Conservation (phyloP, 1,139 yeast species). For the Magnusiomyces magnusii region DNA sequence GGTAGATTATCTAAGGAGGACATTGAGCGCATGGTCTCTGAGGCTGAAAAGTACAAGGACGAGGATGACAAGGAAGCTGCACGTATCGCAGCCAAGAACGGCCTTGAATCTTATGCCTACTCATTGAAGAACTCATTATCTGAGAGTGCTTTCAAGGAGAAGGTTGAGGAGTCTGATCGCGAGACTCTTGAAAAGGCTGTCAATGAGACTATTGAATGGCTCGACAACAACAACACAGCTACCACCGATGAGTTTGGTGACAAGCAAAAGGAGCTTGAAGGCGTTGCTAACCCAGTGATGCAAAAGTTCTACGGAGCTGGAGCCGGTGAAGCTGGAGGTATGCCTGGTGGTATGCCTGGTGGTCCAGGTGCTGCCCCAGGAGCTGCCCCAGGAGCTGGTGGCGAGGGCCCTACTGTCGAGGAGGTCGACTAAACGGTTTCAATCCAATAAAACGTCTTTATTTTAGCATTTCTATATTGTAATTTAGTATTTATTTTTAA, state of each 20-base stretch:
- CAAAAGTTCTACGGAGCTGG: constrained; percentile 67
- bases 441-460: neutral
- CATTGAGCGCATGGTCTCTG: constrained; percentile 90
- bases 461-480: neutral
- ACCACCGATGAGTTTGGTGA: constrained; percentile 80
- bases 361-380: constrained; percentile 30
- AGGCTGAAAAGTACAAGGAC: constrained; percentile 79
- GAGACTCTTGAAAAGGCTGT: constrained; percentile 75
- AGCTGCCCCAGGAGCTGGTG: constrained; percentile 39
- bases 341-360: constrained; percentile 35
- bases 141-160: constrained; percentile 75
- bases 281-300: constrained; percentile 89
- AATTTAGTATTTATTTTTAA: neutral
- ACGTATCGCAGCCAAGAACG: constrained; percentile 76
- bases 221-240: constrained; percentile 82
- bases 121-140: constrained; percentile 75
- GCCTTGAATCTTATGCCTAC: constrained; percentile 87
- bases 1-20: constrained; percentile 95
- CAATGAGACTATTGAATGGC: constrained; percentile 80
- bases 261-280: constrained; percentile 92
- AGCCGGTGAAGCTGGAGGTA: constrained; percentile 50
- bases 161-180: constrained; percentile 74
- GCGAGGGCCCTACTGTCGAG: constrained; percentile 6
- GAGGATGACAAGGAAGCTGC: constrained; percentile 78
- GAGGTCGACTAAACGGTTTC: constrained; percentile 4